phyloP scores from a whole-genome alignment of 1,284 basidiomycete species.

The Schizopora paradoxa region DNA sequence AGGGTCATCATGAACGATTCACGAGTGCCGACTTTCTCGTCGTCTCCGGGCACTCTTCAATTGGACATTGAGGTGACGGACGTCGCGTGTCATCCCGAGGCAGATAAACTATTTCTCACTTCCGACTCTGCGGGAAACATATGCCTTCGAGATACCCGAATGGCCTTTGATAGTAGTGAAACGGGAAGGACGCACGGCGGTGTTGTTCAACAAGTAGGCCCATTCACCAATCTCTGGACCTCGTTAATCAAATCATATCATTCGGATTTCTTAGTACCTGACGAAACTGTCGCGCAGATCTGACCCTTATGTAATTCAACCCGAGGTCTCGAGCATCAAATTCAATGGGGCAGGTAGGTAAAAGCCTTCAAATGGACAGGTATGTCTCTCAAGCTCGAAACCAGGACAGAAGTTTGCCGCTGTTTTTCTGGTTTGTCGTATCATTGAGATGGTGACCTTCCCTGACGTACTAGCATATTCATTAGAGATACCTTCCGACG shows the following conservation, averaged over 20 bases:
- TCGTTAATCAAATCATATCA: background rate
- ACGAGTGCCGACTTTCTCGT: conserved; percentile 31
- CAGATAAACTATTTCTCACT: conserved; percentile 62
- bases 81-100: conserved; percentile 56
- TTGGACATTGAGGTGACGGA: conserved; percentile 51
- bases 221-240: background rate
- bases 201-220: background rate
- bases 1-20: conserved; percentile 55
- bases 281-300: conserved; percentile 51
- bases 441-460: background rate
- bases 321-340: conserved; percentile 58
- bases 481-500: conserved; percentile 60
- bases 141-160: conserved; percentile 67
- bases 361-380: background rate
- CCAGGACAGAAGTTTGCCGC: conserved; percentile 57
- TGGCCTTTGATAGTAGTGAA: conserved; percentile 62
- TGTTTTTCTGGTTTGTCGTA: conserved; percentile 50
- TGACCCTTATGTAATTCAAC: conserved; percentile 39
- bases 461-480: conserved; percentile 4
- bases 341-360: conserved; percentile 59
- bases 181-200: too few species aligned
- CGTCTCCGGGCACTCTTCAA: conserved; percentile 43
- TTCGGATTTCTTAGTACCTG: conserved; percentile 45
- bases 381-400: background rate
- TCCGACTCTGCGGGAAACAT: conserved; percentile 53